Evolutionary conservation across 1,284 basidiomycete genomes (phyloP), one percentile per base, ranked within the genome.

Genomic region (Cutaneotrichosporon sp.): DNA sequence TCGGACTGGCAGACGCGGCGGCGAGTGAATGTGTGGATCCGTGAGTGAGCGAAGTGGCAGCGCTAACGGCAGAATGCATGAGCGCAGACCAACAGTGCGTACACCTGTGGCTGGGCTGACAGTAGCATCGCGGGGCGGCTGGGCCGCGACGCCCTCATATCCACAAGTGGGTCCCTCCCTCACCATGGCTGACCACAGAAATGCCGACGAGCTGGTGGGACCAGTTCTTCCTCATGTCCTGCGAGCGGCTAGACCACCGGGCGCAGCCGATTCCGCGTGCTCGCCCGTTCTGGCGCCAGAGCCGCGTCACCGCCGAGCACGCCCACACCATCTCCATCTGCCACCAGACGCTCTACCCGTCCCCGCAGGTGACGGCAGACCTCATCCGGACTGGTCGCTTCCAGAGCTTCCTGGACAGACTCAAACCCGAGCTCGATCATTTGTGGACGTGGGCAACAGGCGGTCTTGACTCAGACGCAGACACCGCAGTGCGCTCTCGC

Each of bases 131-230:
- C 67, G 2, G 64, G 64, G 24, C 54, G 67, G 16, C 42, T 68
- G n/a, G 63, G 60, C 4, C 46, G 67, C n/a, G 67, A 54, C 10
- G 62, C 64, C 6, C 55, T 68, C 11, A 56, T 68, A 63, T 59
- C 62, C 54, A 52, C 52, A 8, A 42, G 36, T 54, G 13, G 6
- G 34, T 54, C 25, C 7, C 18, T 8, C 18, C 7, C 16, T n/a
- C 16, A n/a, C 5, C 38, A 18, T 18, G 3, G 38, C 38, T 42
- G 18, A 42, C 18, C 6, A 1, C 13, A 60, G 59, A 68, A 52
- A 68, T 68, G 67, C 57, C 67, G 3, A 64, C 64, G 22, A 42
- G 47, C 14, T 68, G 64, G 64, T 68, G 67, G 67, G 62, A 68
- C 24, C 31, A 29, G 9, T 27, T 63, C 25, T 45, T 52, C 38